A percentile compares a stretch with the other conserved stretches of the same genome.
Evolutionary conservation across 805 yeast species (phyloP).

Genomic region (Teunomyces barrocoloradensis): DNA sequence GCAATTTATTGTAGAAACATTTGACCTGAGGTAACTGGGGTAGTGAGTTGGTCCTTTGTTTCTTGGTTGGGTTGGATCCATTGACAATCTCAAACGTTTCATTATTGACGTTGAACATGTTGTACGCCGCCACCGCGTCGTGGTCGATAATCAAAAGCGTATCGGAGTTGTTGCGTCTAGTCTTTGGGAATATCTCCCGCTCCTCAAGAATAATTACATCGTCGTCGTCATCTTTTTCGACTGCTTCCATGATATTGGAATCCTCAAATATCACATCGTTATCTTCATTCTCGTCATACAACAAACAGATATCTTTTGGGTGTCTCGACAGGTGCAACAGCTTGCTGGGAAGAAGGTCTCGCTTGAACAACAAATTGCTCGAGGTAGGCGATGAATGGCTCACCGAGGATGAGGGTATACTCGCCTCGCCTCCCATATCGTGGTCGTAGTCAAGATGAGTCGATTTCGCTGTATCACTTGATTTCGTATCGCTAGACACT

Average conservation of each 20-base stretch:
- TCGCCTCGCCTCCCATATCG: slow-evolving; percentile 6
- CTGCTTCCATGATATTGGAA: slow-evolving; percentile 4
- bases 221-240: slow-evolving; percentile 16
- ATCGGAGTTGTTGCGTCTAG: slow-evolving; percentile 25
- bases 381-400: slow-evolving; percentile 4
- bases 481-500: slow-evolving; percentile 5
- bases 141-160: slow-evolving; percentile 32
- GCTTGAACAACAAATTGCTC: not conserved
- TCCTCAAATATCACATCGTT: slow-evolving; percentile 8
- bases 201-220: slow-evolving; percentile 39
- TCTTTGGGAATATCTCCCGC: slow-evolving; percentile 17
- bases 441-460: slow-evolving; percentile 6
- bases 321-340: not conserved
- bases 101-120: slow-evolving; percentile 42
- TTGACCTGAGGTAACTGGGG: slow-evolving; percentile 46
- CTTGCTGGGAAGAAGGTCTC: not conserved
- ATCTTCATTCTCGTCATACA: slow-evolving; percentile 11
- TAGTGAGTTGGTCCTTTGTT: slow-evolving; percentile 41
- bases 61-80: slow-evolving; percentile 19
- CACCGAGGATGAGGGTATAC: slow-evolving; percentile 5
- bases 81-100: slow-evolving; percentile 1
- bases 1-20: slow-evolving; percentile 40
- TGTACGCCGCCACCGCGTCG: slow-evolving; percentile 42
- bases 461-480: slow-evolving; percentile 4
- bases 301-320: slow-evolving; percentile 5